These are phyloP conservation scores for Udeniomyces megalosporus DNA, from an alignment of 768 basidiomycete genomes.

Conservation along the genomic window DNA sequence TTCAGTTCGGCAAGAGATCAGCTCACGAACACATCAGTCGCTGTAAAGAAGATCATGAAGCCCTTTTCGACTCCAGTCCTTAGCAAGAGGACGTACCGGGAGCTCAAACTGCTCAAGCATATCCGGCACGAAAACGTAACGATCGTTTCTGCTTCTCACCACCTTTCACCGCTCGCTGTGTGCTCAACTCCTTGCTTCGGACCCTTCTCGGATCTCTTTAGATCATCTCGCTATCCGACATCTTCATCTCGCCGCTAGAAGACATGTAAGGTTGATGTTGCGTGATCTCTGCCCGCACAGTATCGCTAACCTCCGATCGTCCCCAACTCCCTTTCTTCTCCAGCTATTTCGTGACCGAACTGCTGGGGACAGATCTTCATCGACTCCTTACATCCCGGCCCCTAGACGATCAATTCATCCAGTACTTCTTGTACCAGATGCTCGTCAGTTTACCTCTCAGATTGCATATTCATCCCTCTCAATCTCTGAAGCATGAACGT, in stretches of 20 bases:
- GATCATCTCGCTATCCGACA: slow-evolving; percentile 98
- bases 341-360: slow-evolving; percentile 97
- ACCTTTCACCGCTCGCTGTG: no score
- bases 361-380: slow-evolving; percentile 94
- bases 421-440: slow-evolving; percentile 99
- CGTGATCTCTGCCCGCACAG: not conserved
- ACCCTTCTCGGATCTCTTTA: slow-evolving; percentile 27
- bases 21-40: slow-evolving; percentile 79
- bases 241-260: slow-evolving; percentile 98
- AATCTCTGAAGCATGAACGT: no score
- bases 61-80: slow-evolving; percentile 95
- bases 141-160: no score
- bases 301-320: slow-evolving; percentile 4
- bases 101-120: slow-evolving; percentile 94
- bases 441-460: slow-evolving; percentile 41
- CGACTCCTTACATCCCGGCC: slow-evolving; percentile 90
- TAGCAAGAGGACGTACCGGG: slow-evolving; percentile 90
- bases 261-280: slow-evolving; percentile 51
- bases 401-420: slow-evolving; percentile 98
- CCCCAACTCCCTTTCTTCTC: slow-evolving; percentile 4
- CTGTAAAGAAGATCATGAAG: slow-evolving; percentile 99
- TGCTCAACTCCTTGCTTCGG: not conserved
- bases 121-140: slow-evolving; percentile 96
- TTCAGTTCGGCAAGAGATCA: slow-evolving; percentile 83
- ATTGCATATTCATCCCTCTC: not conserved